These are phyloP conservation scores for Tilletia walkeri DNA, from an alignment of 1,284 basidiomycete genomes.

Conservation along the genomic window DNA sequence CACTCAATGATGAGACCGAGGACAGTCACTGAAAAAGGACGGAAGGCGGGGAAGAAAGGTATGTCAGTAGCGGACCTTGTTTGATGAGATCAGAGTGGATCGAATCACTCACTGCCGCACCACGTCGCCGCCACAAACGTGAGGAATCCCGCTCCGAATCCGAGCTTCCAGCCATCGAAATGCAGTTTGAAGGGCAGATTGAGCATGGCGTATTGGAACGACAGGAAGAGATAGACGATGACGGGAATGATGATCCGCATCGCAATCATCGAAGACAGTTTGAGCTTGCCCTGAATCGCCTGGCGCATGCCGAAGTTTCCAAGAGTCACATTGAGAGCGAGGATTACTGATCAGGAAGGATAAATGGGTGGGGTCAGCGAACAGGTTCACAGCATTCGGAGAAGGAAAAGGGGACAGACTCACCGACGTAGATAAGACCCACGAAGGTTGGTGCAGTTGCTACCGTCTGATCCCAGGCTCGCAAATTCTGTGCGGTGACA, in stretches of 20 bases:
- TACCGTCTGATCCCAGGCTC: constrained; percentile 70
- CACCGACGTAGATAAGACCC: constrained; percentile 58
- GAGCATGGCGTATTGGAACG: constrained; percentile 45
- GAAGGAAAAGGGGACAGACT: too few species aligned
- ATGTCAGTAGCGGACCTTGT: too few species aligned
- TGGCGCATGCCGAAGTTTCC: constrained; percentile 36
- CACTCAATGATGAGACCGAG: constrained; percentile 45
- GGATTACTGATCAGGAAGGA: constrained; percentile 58
- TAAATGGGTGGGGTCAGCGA: too few species aligned
- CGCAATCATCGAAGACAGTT: constrained; percentile 34
- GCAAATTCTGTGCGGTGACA: constrained; percentile 63
- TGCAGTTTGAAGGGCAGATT: constrained; percentile 47
- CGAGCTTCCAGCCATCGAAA: constrained; percentile 34
- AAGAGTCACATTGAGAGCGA: constrained; percentile 54
- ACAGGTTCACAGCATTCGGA: too few species aligned
- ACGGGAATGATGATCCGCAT: constrained; percentile 40
- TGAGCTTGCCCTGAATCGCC: constrained; percentile 35
- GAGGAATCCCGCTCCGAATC: constrained; percentile 50
- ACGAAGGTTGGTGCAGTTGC: constrained; percentile 72
- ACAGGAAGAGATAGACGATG: constrained; percentile 37
- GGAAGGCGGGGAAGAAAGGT: too few species aligned
- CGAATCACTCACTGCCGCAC: constrained; percentile 23
- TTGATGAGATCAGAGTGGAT: too few species aligned
- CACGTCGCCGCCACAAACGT: constrained; percentile 41
- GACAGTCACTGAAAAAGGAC: constrained; percentile 26